These are phyloP conservation scores for Arctostaphylos glauca DNA, from an alignment of 148 eudicot genomes.

Conservation along the genomic window DNA sequence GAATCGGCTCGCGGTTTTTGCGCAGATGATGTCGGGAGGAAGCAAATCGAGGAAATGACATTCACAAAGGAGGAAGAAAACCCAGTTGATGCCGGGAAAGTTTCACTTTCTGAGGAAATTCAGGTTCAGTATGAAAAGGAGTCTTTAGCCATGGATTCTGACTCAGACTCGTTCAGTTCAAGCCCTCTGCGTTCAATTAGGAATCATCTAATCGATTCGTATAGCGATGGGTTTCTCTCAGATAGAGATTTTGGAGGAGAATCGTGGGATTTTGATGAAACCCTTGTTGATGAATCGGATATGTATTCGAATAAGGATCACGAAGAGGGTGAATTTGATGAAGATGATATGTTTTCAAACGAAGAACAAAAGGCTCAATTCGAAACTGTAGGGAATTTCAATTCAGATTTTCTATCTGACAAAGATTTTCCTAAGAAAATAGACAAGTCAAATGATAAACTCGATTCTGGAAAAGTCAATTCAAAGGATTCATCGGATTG, in stretches of 20 bases:
- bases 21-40: constrained; percentile 10
- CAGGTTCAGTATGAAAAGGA: constrained; percentile 25
- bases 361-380: constrained; percentile 41
- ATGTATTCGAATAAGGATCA: constrained; percentile 24
- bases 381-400: background rate
- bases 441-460: constrained; percentile 12
- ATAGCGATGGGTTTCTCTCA: constrained; percentile 55
- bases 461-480: constrained; percentile 26
- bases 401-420: constrained; percentile 24
- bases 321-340: constrained; percentile 28
- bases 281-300: background rate
- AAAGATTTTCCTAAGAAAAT: constrained; percentile 25
- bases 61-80: constrained; percentile 10
- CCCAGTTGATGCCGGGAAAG: background rate
- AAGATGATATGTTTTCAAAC: constrained; percentile 45
- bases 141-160: constrained; percentile 39
- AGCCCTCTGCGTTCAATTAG: constrained; percentile 38
- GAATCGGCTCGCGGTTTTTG: constrained; percentile 1
- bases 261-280: constrained; percentile 12
- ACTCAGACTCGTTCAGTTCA: constrained; percentile 42
- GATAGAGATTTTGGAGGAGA: constrained; percentile 51
- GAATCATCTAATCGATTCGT: constrained; percentile 45
- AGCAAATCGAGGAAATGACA: constrained; percentile 6
- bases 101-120: constrained; percentile 12
- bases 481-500: constrained; percentile 31